Conservation (phyloP, 2,329 filamentous ascomycete genomes). For the Neofusicoccum ribis region DNA sequence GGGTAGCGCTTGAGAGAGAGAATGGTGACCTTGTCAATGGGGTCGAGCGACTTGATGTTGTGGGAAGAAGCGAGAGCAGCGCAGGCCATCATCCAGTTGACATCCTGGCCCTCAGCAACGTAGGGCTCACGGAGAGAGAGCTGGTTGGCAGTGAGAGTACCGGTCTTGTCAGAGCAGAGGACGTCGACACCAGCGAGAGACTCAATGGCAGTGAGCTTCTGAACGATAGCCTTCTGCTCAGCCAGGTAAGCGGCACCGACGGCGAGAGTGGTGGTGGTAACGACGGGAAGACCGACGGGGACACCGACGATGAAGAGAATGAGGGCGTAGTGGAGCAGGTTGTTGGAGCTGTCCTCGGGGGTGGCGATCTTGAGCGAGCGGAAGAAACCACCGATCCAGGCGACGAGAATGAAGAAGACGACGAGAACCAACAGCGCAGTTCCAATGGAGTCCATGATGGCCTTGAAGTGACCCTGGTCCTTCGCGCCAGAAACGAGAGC, state of each 20-base stretch:
- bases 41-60: constrained; percentile 76
- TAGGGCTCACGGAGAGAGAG: constrained; percentile 75
- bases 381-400: constrained; percentile 80
- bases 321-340: constrained; percentile 67
- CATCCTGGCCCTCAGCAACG: constrained; percentile 73
- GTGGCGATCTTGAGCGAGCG: constrained; percentile 65
- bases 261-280: constrained; percentile 75
- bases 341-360: constrained; percentile 59
- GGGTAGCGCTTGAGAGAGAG: constrained; percentile 74
- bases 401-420: constrained; percentile 73
- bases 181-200: constrained; percentile 74
- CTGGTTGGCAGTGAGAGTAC: constrained; percentile 74
- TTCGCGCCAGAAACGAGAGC: constrained; percentile 72
- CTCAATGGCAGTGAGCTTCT: constrained; percentile 78
- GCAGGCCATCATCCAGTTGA: constrained; percentile 84
- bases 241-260: constrained; percentile 77
- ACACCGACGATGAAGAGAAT: constrained; percentile 77
- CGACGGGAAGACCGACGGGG: constrained; percentile 76
- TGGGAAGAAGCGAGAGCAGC: constrained; percentile 75
- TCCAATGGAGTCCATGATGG: constrained; percentile 80
- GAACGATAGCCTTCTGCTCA: constrained; percentile 75
- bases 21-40: constrained; percentile 78
- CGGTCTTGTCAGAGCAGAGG: constrained; percentile 80
- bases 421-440: constrained; percentile 72
- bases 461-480: constrained; percentile 78